phyloP scores from a whole-genome alignment of 164 flowering plant genomes.

The Umbilicus rupestris region DNA sequence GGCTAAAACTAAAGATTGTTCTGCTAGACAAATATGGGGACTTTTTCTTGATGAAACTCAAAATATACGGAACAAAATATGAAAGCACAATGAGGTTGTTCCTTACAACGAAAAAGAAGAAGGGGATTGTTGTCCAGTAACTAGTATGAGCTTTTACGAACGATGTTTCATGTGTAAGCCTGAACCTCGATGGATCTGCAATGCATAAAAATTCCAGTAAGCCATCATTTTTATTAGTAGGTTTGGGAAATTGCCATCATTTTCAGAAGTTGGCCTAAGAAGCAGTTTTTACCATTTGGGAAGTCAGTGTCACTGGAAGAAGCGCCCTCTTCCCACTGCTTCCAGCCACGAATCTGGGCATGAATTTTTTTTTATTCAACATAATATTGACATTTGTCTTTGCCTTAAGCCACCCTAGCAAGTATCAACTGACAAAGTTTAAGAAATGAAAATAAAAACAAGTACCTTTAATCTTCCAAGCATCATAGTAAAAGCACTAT shows the following conservation, averaged over 20 bases:
- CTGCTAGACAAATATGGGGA: too few species aligned
- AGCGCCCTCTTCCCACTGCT: constrained; percentile 79
- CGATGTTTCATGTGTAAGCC: constrained; percentile 92
- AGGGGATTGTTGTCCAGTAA: constrained; percentile 61
- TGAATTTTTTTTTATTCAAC: too few species aligned
- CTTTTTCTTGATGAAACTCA: background rate
- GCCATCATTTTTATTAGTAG: too few species aligned
- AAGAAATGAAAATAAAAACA: background rate
- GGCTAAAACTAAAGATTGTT: too few species aligned
- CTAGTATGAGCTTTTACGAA: constrained; percentile 80
- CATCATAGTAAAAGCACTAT: constrained; percentile 66
- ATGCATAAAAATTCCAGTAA: constrained; percentile 5
- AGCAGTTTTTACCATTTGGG: constrained; percentile 46
- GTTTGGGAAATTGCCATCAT: background rate
- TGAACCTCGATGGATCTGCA: constrained; percentile 87
- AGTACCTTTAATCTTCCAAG: constrained; percentile 88
- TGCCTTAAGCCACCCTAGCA: background rate
- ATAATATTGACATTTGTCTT: too few species aligned
- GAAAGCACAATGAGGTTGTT: background rate
- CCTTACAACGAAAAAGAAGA: constrained; percentile 73
- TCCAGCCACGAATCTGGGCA: constrained; percentile 86
- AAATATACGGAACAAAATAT: background rate
- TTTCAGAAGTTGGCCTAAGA: too few species aligned
- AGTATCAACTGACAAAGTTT: background rate
- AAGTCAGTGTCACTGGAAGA: constrained; percentile 49